Conservation (phyloP, 768 basidiomycete species). For the Russula sp. region DNA sequence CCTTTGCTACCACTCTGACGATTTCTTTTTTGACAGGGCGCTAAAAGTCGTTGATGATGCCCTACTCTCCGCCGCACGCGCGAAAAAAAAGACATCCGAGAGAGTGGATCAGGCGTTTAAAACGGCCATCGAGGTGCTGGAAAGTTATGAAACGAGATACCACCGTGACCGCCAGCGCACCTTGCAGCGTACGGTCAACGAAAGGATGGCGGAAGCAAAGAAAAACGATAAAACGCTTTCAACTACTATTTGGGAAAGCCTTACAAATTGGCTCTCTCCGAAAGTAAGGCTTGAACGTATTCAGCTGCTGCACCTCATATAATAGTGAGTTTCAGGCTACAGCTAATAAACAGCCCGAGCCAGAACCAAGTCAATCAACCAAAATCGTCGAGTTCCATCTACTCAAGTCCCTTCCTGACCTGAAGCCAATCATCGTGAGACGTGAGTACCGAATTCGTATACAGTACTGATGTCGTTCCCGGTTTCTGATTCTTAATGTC, state of each 20-base stretch:
- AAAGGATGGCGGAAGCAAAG: not conserved
- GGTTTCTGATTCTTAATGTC: not conserved
- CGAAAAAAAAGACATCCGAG: not conserved
- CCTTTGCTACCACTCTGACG: too few species aligned
- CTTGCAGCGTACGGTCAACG: not conserved
- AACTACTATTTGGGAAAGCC: not conserved
- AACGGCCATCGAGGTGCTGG: not conserved
- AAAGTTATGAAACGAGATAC: not conserved
- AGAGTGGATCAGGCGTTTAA: not conserved
- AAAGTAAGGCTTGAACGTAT: not conserved
- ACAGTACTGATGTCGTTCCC: too few species aligned
- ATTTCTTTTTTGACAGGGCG: not conserved
- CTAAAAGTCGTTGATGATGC: conserved; percentile 7
- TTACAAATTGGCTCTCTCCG: too few species aligned
- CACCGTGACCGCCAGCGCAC: too few species aligned
- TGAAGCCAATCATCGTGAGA: not conserved
- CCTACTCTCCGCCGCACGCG: not conserved
- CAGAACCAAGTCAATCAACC: too few species aligned
- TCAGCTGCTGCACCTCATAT: not conserved
- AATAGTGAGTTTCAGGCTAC: not conserved
- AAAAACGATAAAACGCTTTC: not conserved
- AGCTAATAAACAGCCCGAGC: not conserved
- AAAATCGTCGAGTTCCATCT: not conserved
- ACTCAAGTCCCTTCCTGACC: not conserved
- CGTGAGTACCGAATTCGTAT: not conserved